Conservation (phyloP, 768 basidiomycete genomes). For the Boletus rubroflammeus region DNA sequence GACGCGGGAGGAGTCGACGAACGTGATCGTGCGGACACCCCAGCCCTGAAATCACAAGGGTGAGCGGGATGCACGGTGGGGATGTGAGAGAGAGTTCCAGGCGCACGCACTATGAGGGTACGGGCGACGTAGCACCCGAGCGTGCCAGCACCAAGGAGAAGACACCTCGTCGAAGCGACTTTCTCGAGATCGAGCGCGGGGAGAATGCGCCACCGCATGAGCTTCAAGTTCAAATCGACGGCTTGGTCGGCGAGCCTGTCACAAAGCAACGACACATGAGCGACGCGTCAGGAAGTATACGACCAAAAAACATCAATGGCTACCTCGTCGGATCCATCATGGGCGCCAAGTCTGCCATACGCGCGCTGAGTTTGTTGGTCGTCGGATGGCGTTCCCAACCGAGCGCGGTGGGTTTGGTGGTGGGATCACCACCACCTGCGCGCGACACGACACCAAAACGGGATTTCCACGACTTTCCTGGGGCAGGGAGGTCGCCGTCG, state of each 20-base stretch:
- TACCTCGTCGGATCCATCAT: constrained; percentile 94
- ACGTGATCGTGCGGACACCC: constrained; percentile 91
- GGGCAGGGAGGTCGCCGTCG: constrained; percentile 48
- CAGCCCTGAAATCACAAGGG: constrained; percentile 61
- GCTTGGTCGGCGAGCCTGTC: constrained; percentile 88
- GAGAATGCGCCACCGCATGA: constrained; percentile 97
- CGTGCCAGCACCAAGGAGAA: constrained; percentile 93
- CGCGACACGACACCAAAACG: constrained; percentile 50
- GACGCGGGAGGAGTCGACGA: constrained; percentile 87
- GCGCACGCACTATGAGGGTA: constrained; percentile 64
- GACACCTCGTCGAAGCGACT: constrained; percentile 72
- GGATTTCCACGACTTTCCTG: constrained; percentile 52
- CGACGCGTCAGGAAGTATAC: not conserved
- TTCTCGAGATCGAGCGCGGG: constrained; percentile 87
- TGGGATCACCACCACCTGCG: constrained; percentile 15
- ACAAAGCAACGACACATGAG: not conserved
- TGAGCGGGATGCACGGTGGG: not conserved
- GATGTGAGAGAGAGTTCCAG: not conserved
- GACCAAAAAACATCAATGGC: not conserved
- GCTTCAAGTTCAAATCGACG: constrained; percentile 94
- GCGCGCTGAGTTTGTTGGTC: constrained; percentile 79
- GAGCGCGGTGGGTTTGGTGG: constrained; percentile 57
- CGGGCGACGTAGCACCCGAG: constrained; percentile 95
- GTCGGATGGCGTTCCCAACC: constrained; percentile 94
- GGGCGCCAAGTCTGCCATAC: constrained; percentile 85